Percentiles rank a stretch among this genome's conserved stretches.
These are phyloP conservation scores for Amoeboradix gromovi DNA, from an alignment of 371 early-diverging fungal genomes.

Conservation along the genomic window DNA sequence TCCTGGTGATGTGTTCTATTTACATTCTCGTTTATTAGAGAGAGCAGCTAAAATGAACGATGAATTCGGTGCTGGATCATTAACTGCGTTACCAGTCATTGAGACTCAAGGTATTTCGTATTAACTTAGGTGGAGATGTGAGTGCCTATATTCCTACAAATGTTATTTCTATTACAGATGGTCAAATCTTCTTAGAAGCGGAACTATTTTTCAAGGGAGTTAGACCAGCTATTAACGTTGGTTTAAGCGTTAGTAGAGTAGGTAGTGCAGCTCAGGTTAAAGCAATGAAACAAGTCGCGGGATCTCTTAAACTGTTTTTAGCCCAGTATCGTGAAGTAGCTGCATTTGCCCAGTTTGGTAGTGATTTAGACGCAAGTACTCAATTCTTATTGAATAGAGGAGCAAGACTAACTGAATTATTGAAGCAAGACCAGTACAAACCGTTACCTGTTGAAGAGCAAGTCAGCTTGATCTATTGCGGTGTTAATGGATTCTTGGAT, in stretches of 20 bases:
- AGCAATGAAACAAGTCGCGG: conserved; percentile 93
- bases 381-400: conserved; percentile 81
- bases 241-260: conserved; percentile 90
- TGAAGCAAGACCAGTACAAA: conserved; percentile 74
- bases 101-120: conserved; percentile 49
- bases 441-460: conserved; percentile 73
- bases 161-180: conserved; percentile 92
- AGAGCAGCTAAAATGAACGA: conserved; percentile 90
- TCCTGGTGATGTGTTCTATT: conserved; percentile 90
- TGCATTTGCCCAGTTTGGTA: conserved; percentile 91
- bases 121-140: conserved; percentile 41
- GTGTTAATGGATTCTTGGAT: conserved; percentile 82
- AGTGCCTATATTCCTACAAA: conserved; percentile 92
- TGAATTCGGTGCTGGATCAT: conserved; percentile 58
- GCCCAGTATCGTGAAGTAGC: conserved; percentile 82
- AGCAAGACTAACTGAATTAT: conserved; percentile 76
- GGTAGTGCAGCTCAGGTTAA: conserved; percentile 90
- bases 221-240: conserved; percentile 89
- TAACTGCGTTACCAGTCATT: conserved; percentile 84
- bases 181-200: conserved; percentile 87
- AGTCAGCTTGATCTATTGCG: conserved; percentile 53
- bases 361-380: conserved; percentile 80
- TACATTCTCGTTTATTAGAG: conserved; percentile 81
- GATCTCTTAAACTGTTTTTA: conserved; percentile 82
- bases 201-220: conserved; percentile 90